Conservation (phyloP, 1,139 yeast species). For the Kodamaea sp. region DNA sequence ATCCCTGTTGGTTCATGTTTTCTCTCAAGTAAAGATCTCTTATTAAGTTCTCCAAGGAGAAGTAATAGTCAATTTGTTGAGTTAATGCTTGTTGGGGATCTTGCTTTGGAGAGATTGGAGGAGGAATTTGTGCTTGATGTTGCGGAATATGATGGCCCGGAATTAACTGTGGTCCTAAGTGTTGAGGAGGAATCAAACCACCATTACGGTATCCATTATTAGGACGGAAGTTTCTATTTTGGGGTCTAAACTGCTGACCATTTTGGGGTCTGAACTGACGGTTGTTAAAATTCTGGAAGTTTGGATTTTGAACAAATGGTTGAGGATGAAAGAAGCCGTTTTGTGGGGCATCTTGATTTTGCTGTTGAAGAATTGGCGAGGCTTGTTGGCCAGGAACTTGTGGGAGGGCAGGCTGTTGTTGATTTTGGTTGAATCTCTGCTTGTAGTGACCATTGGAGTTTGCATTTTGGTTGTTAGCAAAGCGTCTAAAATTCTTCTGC, state of each 20-base stretch:
- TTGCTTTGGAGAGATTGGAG: constrained; percentile 51
- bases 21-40: constrained; percentile 78
- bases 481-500: constrained; percentile 25
- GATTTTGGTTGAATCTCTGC: constrained; percentile 18
- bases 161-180: constrained; percentile 11
- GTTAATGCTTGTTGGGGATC: constrained; percentile 50
- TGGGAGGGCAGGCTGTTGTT: constrained; percentile 17
- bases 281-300: constrained; percentile 23
- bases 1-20: constrained; percentile 76
- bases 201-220: constrained; percentile 19
- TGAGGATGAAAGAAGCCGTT: constrained; percentile 30
- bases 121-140: constrained; percentile 41
- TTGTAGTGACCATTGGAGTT: constrained; percentile 17
- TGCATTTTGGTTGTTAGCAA: constrained; percentile 10
- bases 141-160: constrained; percentile 12
- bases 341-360: constrained; percentile 21
- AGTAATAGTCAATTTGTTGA: constrained; percentile 84
- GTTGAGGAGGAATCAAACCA: constrained; percentile 13
- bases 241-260: constrained; percentile 30
- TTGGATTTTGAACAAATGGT: constrained; percentile 25
- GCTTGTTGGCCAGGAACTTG: constrained; percentile 8
- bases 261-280: constrained; percentile 18
- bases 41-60: constrained; percentile 81
- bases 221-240: constrained; percentile 16
- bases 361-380: constrained; percentile 13